Base-by-base conservation (phyloP, 495 filamentous ascomycete genomes). In the Talaromyces thailandensis region DNA sequence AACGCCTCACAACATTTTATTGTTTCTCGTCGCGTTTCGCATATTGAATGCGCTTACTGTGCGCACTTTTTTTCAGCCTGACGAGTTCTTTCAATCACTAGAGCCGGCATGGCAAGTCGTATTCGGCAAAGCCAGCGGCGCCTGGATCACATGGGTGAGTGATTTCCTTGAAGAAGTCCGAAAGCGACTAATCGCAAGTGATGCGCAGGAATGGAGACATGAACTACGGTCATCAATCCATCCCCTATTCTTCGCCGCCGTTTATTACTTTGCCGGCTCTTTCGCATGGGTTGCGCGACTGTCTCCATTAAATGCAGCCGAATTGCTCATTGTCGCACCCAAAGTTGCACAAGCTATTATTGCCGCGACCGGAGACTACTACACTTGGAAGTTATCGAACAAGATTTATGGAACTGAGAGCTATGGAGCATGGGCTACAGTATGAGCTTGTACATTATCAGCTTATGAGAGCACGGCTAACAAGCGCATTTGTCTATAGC, bases 21-120 rank as follows among this genome's bases (percentile, higher is more conserved):
- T 83, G 45, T 78, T 85, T 45, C 83, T 97, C 23, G 67, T 96
- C 61, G 82, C 82, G 12, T 81, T 97, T 56, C 91, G 94, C 60
- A 81, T 96, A 57, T 68, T 91, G 70, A 97, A 98, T 75, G 86
- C 92, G n/a, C 77, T 96, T 61, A 83, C 78, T 56, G 78, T 95
- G 43, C 81, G 85, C 56, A 98, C 94, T n/a, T 99, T 96, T 72
- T 99, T 99, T 77, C 94, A 99, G 72, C 94, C 94, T n/a, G 94
- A 99, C 77, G 94, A 99, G 72, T 98, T 90, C 78, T 99, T 92
- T 66, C 94, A 99, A 69, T 90, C 92, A 6, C 81, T 99, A 11
- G 94, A 99, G 70, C 95, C 94, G 40, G 94, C 94, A 64, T 98
- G 93, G 93, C 80, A 87, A 71, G 79, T 93, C 52, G 88, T 90